Percentiles rank a stretch among this genome's conserved stretches.
phyloP scores from a whole-genome alignment of 2,329 filamentous ascomycete genomes.

The Trichoderma sp. region DNA sequence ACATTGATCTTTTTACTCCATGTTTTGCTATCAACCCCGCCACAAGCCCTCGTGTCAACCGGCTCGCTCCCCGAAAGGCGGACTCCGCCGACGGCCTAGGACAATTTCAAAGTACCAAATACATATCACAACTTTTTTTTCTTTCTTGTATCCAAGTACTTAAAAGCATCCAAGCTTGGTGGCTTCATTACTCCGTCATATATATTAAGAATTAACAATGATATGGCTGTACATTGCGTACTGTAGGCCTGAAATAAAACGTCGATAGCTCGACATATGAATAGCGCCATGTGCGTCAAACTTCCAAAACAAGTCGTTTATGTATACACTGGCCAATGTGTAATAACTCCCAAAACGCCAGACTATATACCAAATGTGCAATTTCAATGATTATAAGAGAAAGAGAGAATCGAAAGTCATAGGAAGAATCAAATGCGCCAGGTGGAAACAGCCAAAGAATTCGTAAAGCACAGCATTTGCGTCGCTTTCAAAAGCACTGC shows the following conservation, averaged over 20 bases:
- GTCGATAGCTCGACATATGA: background rate
- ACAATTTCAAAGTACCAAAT: background rate
- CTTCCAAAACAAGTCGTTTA: background rate
- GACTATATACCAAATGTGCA: background rate
- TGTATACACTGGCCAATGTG: background rate
- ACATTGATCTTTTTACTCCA: constrained; percentile 5
- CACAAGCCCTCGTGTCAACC: constrained; percentile 3
- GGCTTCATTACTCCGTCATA: background rate
- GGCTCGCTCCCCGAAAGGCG: constrained; percentile 3
- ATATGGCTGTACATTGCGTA: background rate
- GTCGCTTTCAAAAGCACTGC: background rate
- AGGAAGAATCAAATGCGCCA: background rate
- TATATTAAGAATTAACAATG: background rate
- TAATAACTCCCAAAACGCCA: constrained; percentile 14
- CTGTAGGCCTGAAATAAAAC: background rate
- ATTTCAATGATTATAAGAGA: background rate
- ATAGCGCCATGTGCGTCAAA: background rate
- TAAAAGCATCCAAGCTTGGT: background rate
- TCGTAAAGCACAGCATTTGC: background rate
- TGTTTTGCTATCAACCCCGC: constrained; percentile 18
- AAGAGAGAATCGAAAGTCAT: background rate
- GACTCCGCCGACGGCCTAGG: constrained; percentile 10
- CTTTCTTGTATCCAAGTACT: background rate
- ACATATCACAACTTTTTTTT: background rate
- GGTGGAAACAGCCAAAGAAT: background rate